phyloP scores from a whole-genome alignment of 768 basidiomycete genomes.

The button mushroom (Agaricus bisporus) region DNA sequence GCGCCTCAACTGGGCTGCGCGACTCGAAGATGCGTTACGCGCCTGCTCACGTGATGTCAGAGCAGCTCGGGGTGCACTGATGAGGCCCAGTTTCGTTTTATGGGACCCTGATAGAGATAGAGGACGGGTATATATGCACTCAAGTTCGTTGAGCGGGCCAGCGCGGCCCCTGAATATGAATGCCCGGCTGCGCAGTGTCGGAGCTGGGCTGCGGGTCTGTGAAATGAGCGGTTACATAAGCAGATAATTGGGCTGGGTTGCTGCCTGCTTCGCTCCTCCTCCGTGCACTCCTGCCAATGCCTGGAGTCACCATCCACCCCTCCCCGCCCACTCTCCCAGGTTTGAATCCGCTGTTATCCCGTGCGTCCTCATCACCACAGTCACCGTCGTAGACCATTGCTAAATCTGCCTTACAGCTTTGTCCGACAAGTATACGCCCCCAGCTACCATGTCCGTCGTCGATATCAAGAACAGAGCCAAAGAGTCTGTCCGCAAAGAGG shows the following conservation, averaged over 20 bases:
- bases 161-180: too few relatives aligned
- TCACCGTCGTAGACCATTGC: not conserved
- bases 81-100: too few relatives aligned
- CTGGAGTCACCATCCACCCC: conserved; percentile 21
- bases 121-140: too few relatives aligned
- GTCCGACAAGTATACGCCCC: conserved; percentile 16
- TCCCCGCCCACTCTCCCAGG: conserved; percentile 15
- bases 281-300: conserved; percentile 15
- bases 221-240: not conserved
- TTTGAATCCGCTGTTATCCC: conserved; percentile 2
- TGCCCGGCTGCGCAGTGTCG: too few relatives aligned
- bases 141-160: too few relatives aligned
- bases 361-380: not conserved
- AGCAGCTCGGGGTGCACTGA: too few relatives aligned
- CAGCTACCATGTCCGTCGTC: conserved; percentile 31
- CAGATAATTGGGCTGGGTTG: not conserved
- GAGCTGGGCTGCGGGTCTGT: not conserved
- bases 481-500: conserved; percentile 42
- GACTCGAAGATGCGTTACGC: not conserved
- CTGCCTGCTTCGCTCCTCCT: not conserved
- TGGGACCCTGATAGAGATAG: too few relatives aligned
- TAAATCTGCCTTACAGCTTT: conserved; percentile 11
- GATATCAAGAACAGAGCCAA: conserved; percentile 41
- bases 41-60: conserved; percentile 7
- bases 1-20: not conserved